Evolutionary conservation across 1,284 basidiomycete genomes (phyloP), one percentile per base, ranked within the genome.

Genomic region (Neonothopanus nambi): DNA sequence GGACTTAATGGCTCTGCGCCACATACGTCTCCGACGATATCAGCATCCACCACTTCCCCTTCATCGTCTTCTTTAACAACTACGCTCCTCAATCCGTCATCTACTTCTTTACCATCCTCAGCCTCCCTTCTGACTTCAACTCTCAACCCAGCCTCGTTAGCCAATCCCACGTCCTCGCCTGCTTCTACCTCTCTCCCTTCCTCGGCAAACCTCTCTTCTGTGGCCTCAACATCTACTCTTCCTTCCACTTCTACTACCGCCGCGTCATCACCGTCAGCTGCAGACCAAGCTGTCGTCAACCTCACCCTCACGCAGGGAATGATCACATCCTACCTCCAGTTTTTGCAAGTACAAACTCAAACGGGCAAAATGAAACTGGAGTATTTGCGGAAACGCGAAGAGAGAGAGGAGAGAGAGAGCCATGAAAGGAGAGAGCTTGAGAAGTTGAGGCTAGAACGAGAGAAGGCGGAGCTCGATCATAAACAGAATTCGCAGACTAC

Each of bases 341-440:
- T 79, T 51, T 65, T 87, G 37, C 80, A 80, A 57, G 67, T 77
- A 23, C 82, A 85, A 59, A 79, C 74, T 26, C 81, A 84, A 57
- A 76, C 81, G 17, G 74, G 75, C 48, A 81, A 81, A 61, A 72
- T 81, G 66, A 84, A 85, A 61, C 70, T 85, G 45, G 85, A 87
- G 52, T 82, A 85, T 57, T 60, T 88, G 60, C 76, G 80, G 52
- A 72, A 83, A 54, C 74, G 81, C 18, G 82, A 86, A 56, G 84
- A 85, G 58, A 71, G 85, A 30, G 83, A 85, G 62, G 81, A 81
- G 58, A 75, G 72, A 59, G 82, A 84, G 56, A 79, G 76, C 52
- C 54, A 59, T 0, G 63, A 72, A 61, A 75, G 81, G 39, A 71
- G 70, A 56, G 81, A 80, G 60, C 58, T 73, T 43, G 79, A 78